phyloP scores from a whole-genome alignment of 345 rosid genomes.

The Anacardium occidentale region DNA sequence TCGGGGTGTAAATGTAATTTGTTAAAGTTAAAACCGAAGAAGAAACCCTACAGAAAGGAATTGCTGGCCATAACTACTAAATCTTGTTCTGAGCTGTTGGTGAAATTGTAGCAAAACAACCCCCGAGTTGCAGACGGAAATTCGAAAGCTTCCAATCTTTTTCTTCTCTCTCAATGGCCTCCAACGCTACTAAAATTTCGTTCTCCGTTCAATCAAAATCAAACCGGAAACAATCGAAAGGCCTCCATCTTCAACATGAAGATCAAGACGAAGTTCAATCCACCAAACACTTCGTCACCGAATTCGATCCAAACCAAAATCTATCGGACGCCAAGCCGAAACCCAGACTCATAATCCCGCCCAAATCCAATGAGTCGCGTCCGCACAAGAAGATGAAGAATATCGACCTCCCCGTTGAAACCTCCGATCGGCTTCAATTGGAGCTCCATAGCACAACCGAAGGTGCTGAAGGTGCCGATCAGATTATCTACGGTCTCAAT shows the following conservation, averaged over 20 bases:
- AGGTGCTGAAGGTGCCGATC: conserved; percentile 20
- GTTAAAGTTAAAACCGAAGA: no score
- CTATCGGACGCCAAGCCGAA: conserved; percentile 28
- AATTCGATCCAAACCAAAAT: conserved; percentile 57
- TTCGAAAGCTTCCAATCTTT: neutral
- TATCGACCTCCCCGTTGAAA: conserved; percentile 43
- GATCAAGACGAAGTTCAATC: neutral
- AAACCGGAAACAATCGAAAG: no score
- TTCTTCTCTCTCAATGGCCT: conserved; percentile 25
- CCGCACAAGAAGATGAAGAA: conserved; percentile 65
- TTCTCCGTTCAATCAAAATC: conserved; percentile 51
- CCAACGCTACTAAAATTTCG: conserved; percentile 39
- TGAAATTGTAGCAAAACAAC: no score
- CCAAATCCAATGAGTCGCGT: conserved; percentile 52
- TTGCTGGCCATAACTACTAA: no score
- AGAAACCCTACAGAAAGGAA: no score
- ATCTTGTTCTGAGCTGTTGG: no score
- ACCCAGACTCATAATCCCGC: conserved; percentile 45
- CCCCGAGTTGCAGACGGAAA: neutral
- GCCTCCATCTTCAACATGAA: no score
- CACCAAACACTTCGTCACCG: conserved; percentile 45
- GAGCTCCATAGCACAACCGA: conserved; percentile 40
- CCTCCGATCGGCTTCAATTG: conserved; percentile 43
- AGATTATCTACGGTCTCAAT: conserved; percentile 54
- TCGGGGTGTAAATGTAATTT: no score